Conservation (phyloP, 169 alveolate genomes). For the Cystoisospora suis region DNA sequence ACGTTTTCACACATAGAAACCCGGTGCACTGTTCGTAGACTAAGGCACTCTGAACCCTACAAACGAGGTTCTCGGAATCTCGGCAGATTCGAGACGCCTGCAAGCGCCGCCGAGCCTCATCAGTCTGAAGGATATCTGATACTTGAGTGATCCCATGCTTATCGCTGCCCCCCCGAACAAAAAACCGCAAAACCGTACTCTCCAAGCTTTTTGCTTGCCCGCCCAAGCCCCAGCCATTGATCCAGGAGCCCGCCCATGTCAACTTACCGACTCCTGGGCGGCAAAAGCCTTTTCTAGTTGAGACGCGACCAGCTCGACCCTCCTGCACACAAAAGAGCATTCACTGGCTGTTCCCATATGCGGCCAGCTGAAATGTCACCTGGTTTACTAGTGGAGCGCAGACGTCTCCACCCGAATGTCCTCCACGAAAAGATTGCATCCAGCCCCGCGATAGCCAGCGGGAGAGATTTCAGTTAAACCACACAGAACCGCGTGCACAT, state of each 20-base stretch:
- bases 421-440: not conserved
- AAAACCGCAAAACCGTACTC: not conserved
- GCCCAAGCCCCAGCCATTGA: not conserved
- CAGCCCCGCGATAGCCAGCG: not conserved
- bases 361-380: too few species aligned
- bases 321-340: not conserved
- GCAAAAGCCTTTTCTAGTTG: constrained; percentile 13
- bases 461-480: not conserved
- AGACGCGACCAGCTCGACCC: not conserved
- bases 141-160: not conserved
- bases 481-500: not conserved
- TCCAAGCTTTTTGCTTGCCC: not conserved
- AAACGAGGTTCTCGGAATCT: too few species aligned
- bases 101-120: not conserved
- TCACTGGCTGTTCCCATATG: not conserved
- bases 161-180: not conserved
- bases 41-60: too few species aligned
- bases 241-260: not conserved
- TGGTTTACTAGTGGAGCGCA: too few species aligned
- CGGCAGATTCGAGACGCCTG: not conserved
- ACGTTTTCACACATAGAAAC: too few species aligned
- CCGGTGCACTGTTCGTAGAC: too few species aligned
- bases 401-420: not conserved
- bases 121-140: not conserved
- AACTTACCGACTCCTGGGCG: not conserved